These are phyloP conservation scores for Aureobasidium zeae DNA, from an alignment of 2,329 filamentous ascomycete genomes.

Conservation along the genomic window DNA sequence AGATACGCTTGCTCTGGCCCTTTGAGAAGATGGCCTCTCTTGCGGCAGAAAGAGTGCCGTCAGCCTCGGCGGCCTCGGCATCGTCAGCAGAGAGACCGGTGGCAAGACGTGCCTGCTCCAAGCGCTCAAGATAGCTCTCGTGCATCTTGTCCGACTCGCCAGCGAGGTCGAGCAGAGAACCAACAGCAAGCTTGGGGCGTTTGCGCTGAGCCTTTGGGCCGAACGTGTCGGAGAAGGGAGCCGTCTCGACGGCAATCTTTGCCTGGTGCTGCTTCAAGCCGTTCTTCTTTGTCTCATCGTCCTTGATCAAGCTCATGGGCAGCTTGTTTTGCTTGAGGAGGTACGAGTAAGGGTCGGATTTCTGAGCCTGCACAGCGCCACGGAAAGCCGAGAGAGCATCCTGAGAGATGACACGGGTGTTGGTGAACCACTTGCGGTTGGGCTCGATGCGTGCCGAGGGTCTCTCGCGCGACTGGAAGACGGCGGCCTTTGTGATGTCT, in stretches of 20 bases:
- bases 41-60: constrained; percentile 37
- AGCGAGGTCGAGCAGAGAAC: constrained; percentile 71
- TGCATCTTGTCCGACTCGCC: constrained; percentile 72
- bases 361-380: constrained; percentile 82
- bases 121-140: constrained; percentile 68
- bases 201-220: constrained; percentile 91
- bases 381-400: constrained; percentile 80
- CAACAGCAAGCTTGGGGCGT: constrained; percentile 77
- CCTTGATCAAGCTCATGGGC: constrained; percentile 86
- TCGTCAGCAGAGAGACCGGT: constrained; percentile 57
- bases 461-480: constrained; percentile 72
- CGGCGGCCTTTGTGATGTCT: constrained; percentile 73
- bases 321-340: constrained; percentile 96
- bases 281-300: constrained; percentile 56
- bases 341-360: constrained; percentile 83
- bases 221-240: constrained; percentile 81
- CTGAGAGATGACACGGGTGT: constrained; percentile 83
- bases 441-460: constrained; percentile 85
- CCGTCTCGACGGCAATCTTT: constrained; percentile 84
- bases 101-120: constrained; percentile 68
- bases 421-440: constrained; percentile 96
- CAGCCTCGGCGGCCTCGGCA: constrained; percentile 24
- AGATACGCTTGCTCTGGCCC: constrained; percentile 89
- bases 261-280: constrained; percentile 86
- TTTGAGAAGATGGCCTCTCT: constrained; percentile 75